Base-by-base conservation (phyloP, 768 basidiomycete genomes). In the Hebeloma cylindrosporum region DNA sequence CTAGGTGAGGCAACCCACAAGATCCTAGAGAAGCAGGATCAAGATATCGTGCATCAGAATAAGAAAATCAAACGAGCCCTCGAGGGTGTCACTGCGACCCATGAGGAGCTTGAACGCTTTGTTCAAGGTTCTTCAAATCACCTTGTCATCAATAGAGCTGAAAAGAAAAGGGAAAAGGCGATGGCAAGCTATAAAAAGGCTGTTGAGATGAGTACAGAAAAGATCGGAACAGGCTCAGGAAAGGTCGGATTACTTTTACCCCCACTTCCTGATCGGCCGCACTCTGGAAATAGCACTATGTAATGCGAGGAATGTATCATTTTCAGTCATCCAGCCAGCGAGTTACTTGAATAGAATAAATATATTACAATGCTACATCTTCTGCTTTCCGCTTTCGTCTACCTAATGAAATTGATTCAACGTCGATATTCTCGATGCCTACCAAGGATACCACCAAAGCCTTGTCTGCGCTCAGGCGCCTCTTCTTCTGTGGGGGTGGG, bases 221-320 rank as follows among this genome's bases (percentile, higher is more conserved):
- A 20, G 2, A 32, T 46, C 10, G 36, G 36, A 1, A 37, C 45
- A 23, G 45, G 45, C 7, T 46, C 45, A 2, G 45, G 45, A 9
- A 46, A 39, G 14, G 35, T 46, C 1, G 45, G 45, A 11, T 7
- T 46, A 17, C 23, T 38, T 3, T 17, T 46, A 1, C 45, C 45
- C 3, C 5, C n/a, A 9, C 13, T 7, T 26, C n/a, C n/a, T n/a
- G n/a, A n/a, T n/a, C n/a, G n/a, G n/a, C n/a, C n/a, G n/a, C n/a
- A n/a, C n/a, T n/a, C n/a, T n/a, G n/a, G n/a, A n/a, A n/a, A n/a
- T n/a, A n/a, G n/a, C n/a, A n/a, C n/a, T n/a, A n/a, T n/a, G n/a
- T n/a, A n/a, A n/a, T n/a, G n/a, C n/a, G n/a, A n/a, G n/a, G n/a
- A n/a, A n/a, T n/a, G n/a, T n/a, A n/a, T n/a, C n/a, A n/a, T n/a